Evolutionary conservation across 1,284 basidiomycete species (phyloP).

Genomic region (Fomitopsis schrenkii): DNA sequence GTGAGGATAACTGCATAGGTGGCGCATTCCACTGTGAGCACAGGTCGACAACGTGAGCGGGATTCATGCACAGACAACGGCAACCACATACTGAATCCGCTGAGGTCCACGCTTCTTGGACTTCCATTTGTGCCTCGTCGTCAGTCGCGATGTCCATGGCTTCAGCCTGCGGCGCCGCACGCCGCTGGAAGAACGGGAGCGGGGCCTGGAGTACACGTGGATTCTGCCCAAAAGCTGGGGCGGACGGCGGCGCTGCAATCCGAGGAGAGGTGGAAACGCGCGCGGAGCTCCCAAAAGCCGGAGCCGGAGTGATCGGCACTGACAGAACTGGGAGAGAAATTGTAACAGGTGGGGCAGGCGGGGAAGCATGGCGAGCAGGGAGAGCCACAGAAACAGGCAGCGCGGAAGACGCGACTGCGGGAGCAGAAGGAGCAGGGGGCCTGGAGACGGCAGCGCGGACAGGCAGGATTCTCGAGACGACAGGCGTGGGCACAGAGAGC

Average conservation of each 20-base stretch:
- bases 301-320: no score
- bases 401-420: background rate
- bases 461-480: no score
- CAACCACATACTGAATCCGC: background rate
- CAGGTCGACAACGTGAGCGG: background rate
- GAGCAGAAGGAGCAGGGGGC: background rate
- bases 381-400: background rate
- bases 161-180: background rate
- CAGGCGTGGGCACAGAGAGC: no score
- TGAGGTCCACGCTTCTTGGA: background rate
- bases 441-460: background rate
- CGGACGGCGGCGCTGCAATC: background rate
- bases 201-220: background rate
- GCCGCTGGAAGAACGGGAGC: background rate
- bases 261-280: no score
- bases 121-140: background rate
- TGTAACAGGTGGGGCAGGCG: background rate
- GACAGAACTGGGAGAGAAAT: background rate
- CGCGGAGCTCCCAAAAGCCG: no score
- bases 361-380: background rate
- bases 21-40: background rate
- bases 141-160: background rate
- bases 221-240: background rate
- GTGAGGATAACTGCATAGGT: background rate
- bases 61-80: background rate